Evolutionary conservation across 2,329 filamentous ascomycete species (phyloP).

Genomic region (Neonectria magnoliae): DNA sequence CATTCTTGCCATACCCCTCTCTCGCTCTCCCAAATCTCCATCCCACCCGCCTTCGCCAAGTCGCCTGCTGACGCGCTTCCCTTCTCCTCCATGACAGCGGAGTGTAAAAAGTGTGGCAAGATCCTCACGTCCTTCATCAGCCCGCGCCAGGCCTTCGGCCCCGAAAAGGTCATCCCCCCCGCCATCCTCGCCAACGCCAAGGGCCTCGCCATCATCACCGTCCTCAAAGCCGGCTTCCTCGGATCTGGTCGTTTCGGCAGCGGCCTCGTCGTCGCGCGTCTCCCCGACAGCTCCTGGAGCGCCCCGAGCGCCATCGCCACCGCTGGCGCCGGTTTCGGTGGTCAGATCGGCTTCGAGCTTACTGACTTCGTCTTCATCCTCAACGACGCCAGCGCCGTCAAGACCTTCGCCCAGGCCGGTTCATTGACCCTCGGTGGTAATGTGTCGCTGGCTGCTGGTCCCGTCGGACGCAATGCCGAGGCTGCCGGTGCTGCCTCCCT

Average conservation of each 20-base stretch:
- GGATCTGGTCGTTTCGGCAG: conserved; percentile 84
- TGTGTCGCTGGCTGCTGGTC: conserved; percentile 93
- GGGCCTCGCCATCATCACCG: conserved; percentile 86
- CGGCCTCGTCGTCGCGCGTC: conserved; percentile 82
- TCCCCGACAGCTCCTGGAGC: conserved; percentile 82
- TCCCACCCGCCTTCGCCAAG: conserved; percentile 1
- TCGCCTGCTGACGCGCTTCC: conserved; percentile 24
- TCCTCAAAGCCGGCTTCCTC: conserved; percentile 88
- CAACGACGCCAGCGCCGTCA: conserved; percentile 89
- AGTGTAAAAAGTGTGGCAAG: conserved; percentile 97
- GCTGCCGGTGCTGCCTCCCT: conserved; percentile 93
- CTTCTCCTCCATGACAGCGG: conserved; percentile 66
- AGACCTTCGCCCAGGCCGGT: conserved; percentile 92
- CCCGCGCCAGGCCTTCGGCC: conserved; percentile 90
- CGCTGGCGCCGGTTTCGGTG: conserved; percentile 83
- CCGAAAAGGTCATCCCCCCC: conserved; percentile 96
- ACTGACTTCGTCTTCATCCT: conserved; percentile 98
- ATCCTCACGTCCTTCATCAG: conserved; percentile 96
- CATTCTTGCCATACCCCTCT: conserved; percentile 27
- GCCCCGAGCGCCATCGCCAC: conserved; percentile 85
- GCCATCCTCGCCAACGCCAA: conserved; percentile 91
- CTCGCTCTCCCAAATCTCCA: conserved; percentile 18
- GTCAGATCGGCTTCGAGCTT: conserved; percentile 87
- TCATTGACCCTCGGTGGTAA: conserved; percentile 95
- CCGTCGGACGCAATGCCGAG: conserved; percentile 93